These are phyloP conservation scores for Knufia fluminis DNA, from an alignment of 2,329 filamentous ascomycete genomes.

Conservation along the genomic window DNA sequence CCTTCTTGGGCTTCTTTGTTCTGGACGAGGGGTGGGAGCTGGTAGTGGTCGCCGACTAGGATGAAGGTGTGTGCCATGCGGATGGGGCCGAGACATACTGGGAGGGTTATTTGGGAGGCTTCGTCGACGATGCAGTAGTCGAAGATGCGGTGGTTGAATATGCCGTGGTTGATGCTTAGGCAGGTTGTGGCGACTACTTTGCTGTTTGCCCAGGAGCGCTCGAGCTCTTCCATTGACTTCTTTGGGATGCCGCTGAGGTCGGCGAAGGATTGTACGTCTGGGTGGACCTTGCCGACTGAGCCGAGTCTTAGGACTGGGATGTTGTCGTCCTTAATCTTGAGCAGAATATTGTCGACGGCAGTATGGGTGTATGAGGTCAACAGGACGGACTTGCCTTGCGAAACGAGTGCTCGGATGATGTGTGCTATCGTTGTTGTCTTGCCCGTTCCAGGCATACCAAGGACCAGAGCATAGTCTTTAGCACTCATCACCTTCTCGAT, in stretches of 20 bases:
- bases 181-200: constrained; percentile 93
- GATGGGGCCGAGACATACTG: constrained; percentile 88
- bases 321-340: constrained; percentile 75
- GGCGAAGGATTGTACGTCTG: constrained; percentile 77
- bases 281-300: constrained; percentile 73
- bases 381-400: constrained; percentile 83
- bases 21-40: constrained; percentile 86
- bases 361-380: constrained; percentile 95
- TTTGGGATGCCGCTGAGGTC: constrained; percentile 66
- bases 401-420: constrained; percentile 82
- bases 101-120: constrained; percentile 92
- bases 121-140: constrained; percentile 99
- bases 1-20: constrained; percentile 80
- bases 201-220: constrained; percentile 71
- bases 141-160: constrained; percentile 83
- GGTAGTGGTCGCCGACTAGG: constrained; percentile 91
- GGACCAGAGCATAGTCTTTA: constrained; percentile 87
- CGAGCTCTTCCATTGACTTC: constrained; percentile 71
- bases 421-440: constrained; percentile 98
- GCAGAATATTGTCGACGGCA: constrained; percentile 91
- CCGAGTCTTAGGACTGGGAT: constrained; percentile 80
- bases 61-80: constrained; percentile 89
- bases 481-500: constrained; percentile 95
- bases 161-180: constrained; percentile 75
- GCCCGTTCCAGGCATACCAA: constrained; percentile 96